Evolutionary conservation across 2,329 filamentous ascomycete genomes (phyloP), one percentile per base, ranked within the genome.

Genomic region (Fusarium fujikuroi): DNA sequence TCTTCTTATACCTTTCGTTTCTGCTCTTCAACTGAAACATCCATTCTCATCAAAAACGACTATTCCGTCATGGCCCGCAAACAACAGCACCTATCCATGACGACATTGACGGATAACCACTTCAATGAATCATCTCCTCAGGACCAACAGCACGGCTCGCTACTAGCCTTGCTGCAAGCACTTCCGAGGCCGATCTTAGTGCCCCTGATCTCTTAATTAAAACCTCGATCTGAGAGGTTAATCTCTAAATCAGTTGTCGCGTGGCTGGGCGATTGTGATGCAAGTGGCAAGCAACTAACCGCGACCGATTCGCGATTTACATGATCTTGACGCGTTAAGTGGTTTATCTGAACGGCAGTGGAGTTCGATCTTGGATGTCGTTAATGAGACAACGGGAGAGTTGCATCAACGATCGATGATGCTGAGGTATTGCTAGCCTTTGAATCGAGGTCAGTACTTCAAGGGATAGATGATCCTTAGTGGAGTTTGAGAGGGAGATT

Each of bases 41-140:
- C 3, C 19, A 19, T 25, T 62, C 30, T 47, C 30, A 62, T 23
- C 46, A 34, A 30, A 40, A 15, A 23, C 16, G 30, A 18, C 23
- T n/a, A 32, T 52, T 47, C 60, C 67, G 64, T 74, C 73, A 74
- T 74, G 42, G 36, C 60, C 56, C 52, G 14, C 47, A 52, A 60
- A 43, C 28, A 36, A 64, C 37, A 34, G 16, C 49, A 60, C 52
- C 58, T 72, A 53, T 74, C 65, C 68, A 76, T 76, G 75, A 76
- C 75, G 75, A 75, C 75, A 76, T 76, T 60, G 49, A 65, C 43
- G 53, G 44, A 67, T 52, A 52, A 34, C 21, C 62, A 21, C 47
- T 40, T 66, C 56, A 65, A 74, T 72, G 70, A 76, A 69, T 75
- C 74, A 76, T 74, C 67, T 75, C 50, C 9, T 10, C 30, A 53